These are phyloP conservation scores for Striga asiatica DNA, from an alignment of 257 asterid species.

Conservation along the genomic window DNA sequence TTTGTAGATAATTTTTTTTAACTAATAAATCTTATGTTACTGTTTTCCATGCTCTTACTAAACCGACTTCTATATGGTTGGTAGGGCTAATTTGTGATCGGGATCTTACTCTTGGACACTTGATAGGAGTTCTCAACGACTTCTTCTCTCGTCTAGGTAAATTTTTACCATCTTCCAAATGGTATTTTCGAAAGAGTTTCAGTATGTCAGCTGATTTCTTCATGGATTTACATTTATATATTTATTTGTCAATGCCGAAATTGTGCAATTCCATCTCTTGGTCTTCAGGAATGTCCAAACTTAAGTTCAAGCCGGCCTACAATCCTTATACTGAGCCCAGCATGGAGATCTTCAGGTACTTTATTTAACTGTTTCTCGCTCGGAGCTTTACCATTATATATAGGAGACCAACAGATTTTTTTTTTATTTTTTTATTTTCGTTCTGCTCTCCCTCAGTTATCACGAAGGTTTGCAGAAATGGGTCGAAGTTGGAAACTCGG, in stretches of 20 bases:
- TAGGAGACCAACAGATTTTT: constrained; percentile 3
- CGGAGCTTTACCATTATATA: neutral
- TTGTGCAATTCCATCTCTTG: constrained; percentile 8
- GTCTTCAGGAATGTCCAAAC: constrained; percentile 83
- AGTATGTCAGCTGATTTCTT: no score
- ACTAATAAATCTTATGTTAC: neutral
- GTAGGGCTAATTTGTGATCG: constrained; percentile 88
- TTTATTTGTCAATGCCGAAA: no score
- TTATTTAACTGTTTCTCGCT: neutral
- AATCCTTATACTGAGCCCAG: constrained; percentile 98
- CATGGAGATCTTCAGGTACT: constrained; percentile 99
- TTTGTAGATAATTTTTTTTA: neutral
- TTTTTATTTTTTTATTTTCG: no score
- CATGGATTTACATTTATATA: no score
- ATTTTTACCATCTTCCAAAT: neutral
- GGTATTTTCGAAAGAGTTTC: no score
- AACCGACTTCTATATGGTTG: constrained; percentile 7
- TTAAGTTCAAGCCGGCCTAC: constrained; percentile 91
- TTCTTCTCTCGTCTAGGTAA: constrained; percentile 90
- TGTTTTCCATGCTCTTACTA: constrained; percentile 4
- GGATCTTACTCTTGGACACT: constrained; percentile 89
- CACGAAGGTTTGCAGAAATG: constrained; percentile 91
- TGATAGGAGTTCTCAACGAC: constrained; percentile 80
- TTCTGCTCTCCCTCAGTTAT: no score
- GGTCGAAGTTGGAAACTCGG: constrained; percentile 98